phyloP scores from a whole-genome alignment of 1,284 basidiomycete species.

The Coriolopsis trogii region DNA sequence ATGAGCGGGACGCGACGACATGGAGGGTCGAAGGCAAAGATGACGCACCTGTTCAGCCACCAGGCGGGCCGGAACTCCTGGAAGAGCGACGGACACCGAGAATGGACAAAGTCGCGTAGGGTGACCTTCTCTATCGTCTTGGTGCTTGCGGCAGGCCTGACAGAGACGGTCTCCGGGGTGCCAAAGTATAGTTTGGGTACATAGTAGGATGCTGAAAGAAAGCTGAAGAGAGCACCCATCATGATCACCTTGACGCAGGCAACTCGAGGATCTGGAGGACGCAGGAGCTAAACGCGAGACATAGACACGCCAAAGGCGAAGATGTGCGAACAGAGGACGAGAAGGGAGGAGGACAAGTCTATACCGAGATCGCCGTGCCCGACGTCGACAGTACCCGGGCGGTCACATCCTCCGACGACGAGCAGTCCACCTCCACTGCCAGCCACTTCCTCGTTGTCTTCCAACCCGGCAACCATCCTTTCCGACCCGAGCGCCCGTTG shows the following conservation, averaged over 20 bases:
- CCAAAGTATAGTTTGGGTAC: slow-evolving; percentile 39
- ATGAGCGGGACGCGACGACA: slow-evolving; percentile 1
- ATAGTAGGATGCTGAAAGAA: slow-evolving; percentile 25
- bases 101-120: slow-evolving; percentile 56
- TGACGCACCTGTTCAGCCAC: slow-evolving; percentile 69
- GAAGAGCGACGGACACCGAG: slow-evolving; percentile 59
- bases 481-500: slow-evolving; percentile 2
- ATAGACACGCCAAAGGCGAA: not conserved
- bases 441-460: no score
- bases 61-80: slow-evolving; percentile 59
- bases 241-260: no score
- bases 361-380: not conserved
- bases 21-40: no score
- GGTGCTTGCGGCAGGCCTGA: slow-evolving; percentile 39
- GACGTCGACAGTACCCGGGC: no score
- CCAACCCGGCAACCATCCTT: not conserved
- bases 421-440: no score
- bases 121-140: slow-evolving; percentile 40
- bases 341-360: not conserved
- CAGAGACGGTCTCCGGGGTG: slow-evolving; percentile 42
- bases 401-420: no score
- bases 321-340: not conserved
- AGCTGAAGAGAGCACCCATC: slow-evolving; percentile 38
- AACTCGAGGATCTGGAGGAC: not conserved
- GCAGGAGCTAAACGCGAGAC: not conserved